These are phyloP conservation scores for Amanita subjunquillea DNA, from an alignment of 768 basidiomycete species.

Conservation along the genomic window DNA sequence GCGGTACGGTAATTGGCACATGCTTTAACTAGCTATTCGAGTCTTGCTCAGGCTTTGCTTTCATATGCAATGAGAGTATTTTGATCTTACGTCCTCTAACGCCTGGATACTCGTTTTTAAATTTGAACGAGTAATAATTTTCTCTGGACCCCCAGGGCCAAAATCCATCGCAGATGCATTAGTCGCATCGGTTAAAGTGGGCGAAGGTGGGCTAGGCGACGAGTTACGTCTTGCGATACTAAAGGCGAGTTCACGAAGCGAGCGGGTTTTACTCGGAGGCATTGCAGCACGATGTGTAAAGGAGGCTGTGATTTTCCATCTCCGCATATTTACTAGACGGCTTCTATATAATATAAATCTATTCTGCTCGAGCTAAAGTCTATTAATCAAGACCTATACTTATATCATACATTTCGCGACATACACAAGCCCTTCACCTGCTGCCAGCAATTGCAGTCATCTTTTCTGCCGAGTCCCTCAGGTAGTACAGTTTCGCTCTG, in stretches of 20 bases:
- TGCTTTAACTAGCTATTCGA: constrained; percentile 55
- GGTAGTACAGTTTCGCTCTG: constrained; percentile 75
- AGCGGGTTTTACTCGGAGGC: constrained; percentile 39
- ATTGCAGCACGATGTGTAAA: constrained; percentile 13
- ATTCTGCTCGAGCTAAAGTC: neutral
- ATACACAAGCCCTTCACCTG: neutral
- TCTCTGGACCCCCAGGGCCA: constrained; percentile 62
- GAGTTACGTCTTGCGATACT: constrained; percentile 29
- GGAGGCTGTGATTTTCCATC: constrained; percentile 1
- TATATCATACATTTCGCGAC: neutral
- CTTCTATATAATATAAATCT: neutral
- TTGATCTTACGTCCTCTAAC: constrained; percentile 62
- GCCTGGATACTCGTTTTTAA: constrained; percentile 70
- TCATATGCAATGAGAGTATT: neutral
- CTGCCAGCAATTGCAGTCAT: constrained; percentile 57
- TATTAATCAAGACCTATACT: neutral
- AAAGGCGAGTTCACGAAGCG: constrained; percentile 45
- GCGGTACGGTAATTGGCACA: constrained; percentile 76
- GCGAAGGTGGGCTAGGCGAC: constrained; percentile 62
- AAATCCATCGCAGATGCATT: constrained; percentile 72
- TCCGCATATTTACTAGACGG: constrained; percentile 2
- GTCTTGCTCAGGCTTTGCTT: neutral
- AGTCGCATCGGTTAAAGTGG: constrained; percentile 76
- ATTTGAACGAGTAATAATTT: constrained; percentile 75
- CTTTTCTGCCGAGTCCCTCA: constrained; percentile 75